Conservation (phyloP, 2,329 filamentous ascomycete species). For the Rugonectria rugulosa region DNA sequence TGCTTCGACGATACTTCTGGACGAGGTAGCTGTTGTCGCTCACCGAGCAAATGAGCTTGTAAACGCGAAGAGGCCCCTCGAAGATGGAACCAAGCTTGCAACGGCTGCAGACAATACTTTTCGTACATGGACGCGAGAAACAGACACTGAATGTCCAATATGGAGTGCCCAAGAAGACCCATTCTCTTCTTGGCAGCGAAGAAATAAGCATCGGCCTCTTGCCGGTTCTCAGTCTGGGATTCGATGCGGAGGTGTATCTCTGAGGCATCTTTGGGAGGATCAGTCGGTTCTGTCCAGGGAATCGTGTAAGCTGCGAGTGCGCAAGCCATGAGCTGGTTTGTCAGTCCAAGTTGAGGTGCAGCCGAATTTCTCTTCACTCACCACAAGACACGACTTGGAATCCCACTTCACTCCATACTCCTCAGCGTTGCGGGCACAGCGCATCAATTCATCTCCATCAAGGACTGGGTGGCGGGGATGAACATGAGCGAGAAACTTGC, state of each 20-base stretch:
- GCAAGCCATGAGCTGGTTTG: slow-evolving; percentile 15
- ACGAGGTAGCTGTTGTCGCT: slow-evolving; percentile 5
- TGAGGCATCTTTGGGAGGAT: neutral
- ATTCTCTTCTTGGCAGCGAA: slow-evolving; percentile 21
- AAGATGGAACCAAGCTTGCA: slow-evolving; percentile 19
- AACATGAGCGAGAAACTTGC: slow-evolving; percentile 22
- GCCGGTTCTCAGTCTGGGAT: neutral
- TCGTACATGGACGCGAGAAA: slow-evolving; percentile 21
- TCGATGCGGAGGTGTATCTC: neutral
- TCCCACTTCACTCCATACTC: slow-evolving; percentile 24
- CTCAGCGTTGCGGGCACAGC: neutral
- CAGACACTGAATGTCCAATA: slow-evolving; percentile 20
- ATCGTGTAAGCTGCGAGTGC: slow-evolving; percentile 19
- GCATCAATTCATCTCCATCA: slow-evolving; percentile 17
- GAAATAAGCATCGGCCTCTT: slow-evolving; percentile 9
- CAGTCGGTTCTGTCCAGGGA: slow-evolving; percentile 4
- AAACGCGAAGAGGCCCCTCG: slow-evolving; percentile 19
- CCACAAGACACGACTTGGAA: slow-evolving; percentile 23
- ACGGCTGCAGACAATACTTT: slow-evolving; percentile 18
- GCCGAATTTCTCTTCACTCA: neutral
- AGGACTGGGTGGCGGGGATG: slow-evolving; percentile 20
- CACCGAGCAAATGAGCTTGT: slow-evolving; percentile 11
- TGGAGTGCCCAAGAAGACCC: slow-evolving; percentile 15
- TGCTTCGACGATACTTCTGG: neutral
- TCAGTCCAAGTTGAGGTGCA: too few species aligned